Conservation (phyloP, 306 rosid species). For the Hylodesmum podocarpum region DNA sequence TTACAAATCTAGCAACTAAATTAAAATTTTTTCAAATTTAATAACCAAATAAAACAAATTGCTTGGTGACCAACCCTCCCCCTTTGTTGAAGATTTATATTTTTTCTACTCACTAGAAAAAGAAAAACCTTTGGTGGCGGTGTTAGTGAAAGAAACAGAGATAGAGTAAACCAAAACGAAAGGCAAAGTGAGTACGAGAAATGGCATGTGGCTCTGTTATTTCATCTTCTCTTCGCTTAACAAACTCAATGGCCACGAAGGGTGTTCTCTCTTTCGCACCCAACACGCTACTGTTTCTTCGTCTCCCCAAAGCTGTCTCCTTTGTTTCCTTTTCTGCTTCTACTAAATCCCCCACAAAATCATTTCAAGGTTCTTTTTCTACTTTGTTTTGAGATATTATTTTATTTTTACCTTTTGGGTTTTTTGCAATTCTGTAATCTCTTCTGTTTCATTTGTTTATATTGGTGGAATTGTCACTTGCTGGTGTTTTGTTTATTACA, state of each 20-base stretch:
- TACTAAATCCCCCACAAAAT: constrained; percentile 38
- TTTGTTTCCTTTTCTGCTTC: constrained; percentile 46
- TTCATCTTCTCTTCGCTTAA: constrained; percentile 50
- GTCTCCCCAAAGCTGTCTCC: constrained; percentile 32
- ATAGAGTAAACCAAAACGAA: neutral
- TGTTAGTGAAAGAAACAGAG: neutral
- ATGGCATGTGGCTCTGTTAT: constrained; percentile 51
- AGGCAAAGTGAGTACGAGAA: neutral
- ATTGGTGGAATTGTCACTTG: neutral
- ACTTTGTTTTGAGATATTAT: neutral
- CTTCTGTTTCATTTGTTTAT: constrained; percentile 1
- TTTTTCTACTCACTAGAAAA: neutral
- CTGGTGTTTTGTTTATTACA: neutral
- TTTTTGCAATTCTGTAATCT: neutral
- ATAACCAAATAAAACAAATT: too few species aligned
- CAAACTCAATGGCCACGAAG: constrained; percentile 50
- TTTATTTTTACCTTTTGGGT: neutral
- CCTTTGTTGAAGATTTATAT: neutral
- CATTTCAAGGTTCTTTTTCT: constrained; percentile 57
- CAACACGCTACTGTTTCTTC: constrained; percentile 24
- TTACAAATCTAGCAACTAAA: too few species aligned
- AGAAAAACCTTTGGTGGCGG: too few species aligned
- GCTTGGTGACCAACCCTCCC: too few species aligned
- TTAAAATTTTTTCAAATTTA: too few species aligned
- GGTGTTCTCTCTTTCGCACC: constrained; percentile 51